phyloP scores from a whole-genome alignment of 108 stramenopile species.

The Cyclotella choctawhatcheeana region DNA sequence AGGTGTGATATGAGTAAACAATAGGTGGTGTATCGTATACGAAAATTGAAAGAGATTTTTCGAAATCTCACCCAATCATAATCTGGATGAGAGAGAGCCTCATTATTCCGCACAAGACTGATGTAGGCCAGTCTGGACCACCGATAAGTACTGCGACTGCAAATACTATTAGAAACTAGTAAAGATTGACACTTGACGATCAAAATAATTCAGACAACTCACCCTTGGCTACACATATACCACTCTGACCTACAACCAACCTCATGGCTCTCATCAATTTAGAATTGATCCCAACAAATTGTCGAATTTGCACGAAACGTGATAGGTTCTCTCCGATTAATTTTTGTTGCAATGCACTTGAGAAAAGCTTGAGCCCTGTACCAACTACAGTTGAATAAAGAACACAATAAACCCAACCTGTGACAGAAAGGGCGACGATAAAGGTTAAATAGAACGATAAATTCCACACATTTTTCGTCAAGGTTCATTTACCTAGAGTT shows the following conservation, averaged over 20 bases:
- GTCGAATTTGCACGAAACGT: slow-evolving; percentile 52
- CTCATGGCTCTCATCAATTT: slow-evolving; percentile 54
- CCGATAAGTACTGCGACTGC: slow-evolving; percentile 66
- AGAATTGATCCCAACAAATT: slow-evolving; percentile 59
- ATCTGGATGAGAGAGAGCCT: slow-evolving; percentile 59
- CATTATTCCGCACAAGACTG: slow-evolving; percentile 72
- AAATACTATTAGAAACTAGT: too few species aligned
- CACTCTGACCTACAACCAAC: slow-evolving; percentile 50
- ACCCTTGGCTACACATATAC: slow-evolving; percentile 62
- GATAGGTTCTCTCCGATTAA: slow-evolving; percentile 63
- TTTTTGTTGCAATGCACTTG: slow-evolving; percentile 67
- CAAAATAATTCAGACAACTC: too few species aligned
- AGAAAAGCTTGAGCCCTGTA: slow-evolving; percentile 56
- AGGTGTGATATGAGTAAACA: too few species aligned
- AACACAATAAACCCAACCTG: slow-evolving; percentile 51
- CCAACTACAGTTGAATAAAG: slow-evolving; percentile 51
- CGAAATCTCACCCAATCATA: too few species aligned
- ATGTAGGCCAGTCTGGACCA: slow-evolving; percentile 62
- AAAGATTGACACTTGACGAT: too few species aligned
- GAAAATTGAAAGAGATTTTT: slow-evolving; percentile 42
- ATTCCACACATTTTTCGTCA: not conserved
- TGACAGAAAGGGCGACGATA: not conserved
- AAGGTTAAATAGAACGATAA: not conserved
- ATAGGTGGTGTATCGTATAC: too few species aligned
- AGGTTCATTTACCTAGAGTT: slow-evolving; percentile 18